Percentiles rank a stretch among this genome's conserved stretches.
These are phyloP conservation scores for Amanita inopinata DNA, from an alignment of 768 basidiomycete species.

Conservation along the genomic window DNA sequence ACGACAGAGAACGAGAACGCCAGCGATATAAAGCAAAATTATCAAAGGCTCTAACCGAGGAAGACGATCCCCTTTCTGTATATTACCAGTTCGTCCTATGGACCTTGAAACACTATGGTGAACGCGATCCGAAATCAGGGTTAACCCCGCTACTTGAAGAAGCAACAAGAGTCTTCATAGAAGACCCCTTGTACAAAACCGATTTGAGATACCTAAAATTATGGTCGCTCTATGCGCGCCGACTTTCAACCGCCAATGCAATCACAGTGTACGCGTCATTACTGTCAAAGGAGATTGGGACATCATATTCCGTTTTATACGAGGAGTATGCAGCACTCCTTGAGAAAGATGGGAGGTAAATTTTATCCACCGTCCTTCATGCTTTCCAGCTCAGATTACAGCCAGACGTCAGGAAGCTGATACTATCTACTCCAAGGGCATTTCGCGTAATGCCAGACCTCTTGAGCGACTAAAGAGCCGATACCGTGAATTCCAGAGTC, in stretches of 20 bases:
- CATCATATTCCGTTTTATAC: conserved; percentile 70
- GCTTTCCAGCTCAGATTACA: conserved; percentile 1
- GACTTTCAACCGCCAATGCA: conserved; percentile 61
- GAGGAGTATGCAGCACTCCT: conserved; percentile 83
- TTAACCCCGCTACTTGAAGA: conserved; percentile 77
- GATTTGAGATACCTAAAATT: conserved; percentile 88
- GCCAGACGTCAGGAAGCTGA: conserved; percentile 70
- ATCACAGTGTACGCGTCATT: conserved; percentile 68
- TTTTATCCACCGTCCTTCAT: conserved; percentile 12
- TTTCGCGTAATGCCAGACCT: conserved; percentile 74
- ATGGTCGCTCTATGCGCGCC: conserved; percentile 82
- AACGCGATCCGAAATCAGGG: conserved; percentile 59
- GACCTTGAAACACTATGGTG: conserved; percentile 74
- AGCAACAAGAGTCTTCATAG: conserved; percentile 70
- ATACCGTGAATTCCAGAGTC: conserved; percentile 71
- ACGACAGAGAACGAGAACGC: conserved; percentile 25
- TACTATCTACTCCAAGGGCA: conserved; percentile 70
- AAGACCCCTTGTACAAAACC: conserved; percentile 75
- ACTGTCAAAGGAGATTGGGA: conserved; percentile 66
- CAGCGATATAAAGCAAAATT: conserved; percentile 31
- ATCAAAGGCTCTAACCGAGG: conserved; percentile 49
- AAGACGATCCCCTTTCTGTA: conserved; percentile 79
- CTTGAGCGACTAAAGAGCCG: conserved; percentile 74
- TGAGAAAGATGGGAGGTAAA: conserved; percentile 72
- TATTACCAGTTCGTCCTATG: conserved; percentile 87